Evolutionary conservation across 306 rosid species (phyloP).

Genomic region (Dalbergia oliveri): DNA sequence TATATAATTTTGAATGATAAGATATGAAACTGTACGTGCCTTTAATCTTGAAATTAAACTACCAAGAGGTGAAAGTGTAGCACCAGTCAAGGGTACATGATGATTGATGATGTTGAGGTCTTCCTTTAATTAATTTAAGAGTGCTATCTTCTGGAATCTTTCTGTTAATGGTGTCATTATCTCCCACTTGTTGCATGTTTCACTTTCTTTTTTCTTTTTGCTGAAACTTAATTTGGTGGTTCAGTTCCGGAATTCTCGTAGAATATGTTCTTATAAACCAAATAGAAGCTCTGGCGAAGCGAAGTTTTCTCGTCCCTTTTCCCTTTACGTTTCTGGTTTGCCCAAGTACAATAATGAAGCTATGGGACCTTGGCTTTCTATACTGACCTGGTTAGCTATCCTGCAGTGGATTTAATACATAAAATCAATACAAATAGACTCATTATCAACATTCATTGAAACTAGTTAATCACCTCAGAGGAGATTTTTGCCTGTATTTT

Average conservation of each 20-base stretch:
- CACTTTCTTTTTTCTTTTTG: constrained; percentile 5
- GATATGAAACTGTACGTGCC: too few relatives aligned
- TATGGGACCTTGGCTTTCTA: constrained; percentile 38
- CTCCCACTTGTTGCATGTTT: constrained; percentile 41
- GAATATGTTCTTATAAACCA: constrained; percentile 43
- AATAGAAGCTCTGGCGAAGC: constrained; percentile 3
- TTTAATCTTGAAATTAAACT: too few relatives aligned
- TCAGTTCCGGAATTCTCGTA: constrained; percentile 15
- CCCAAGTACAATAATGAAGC: constrained; percentile 40
- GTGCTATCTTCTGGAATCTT: constrained; percentile 50
- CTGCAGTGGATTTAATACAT: neutral
- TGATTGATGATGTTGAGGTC: constrained; percentile 28
- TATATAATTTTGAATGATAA: too few relatives aligned
- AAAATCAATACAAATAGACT: neutral
- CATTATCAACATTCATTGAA: constrained; percentile 5
- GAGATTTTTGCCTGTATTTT: too few relatives aligned
- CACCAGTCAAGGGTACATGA: neutral
- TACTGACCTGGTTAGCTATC: constrained; percentile 33
- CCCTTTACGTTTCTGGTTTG: constrained; percentile 37
- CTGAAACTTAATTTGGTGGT: constrained; percentile 33
- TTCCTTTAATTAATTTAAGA: constrained; percentile 7
- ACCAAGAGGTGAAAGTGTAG: neutral
- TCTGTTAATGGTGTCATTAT: constrained; percentile 29
- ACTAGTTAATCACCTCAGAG: neutral
- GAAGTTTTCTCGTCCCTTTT: constrained; percentile 12